Evolutionary conservation across 2,329 filamentous ascomycete species (phyloP).

Genomic region (Sporothrix globosa): DNA sequence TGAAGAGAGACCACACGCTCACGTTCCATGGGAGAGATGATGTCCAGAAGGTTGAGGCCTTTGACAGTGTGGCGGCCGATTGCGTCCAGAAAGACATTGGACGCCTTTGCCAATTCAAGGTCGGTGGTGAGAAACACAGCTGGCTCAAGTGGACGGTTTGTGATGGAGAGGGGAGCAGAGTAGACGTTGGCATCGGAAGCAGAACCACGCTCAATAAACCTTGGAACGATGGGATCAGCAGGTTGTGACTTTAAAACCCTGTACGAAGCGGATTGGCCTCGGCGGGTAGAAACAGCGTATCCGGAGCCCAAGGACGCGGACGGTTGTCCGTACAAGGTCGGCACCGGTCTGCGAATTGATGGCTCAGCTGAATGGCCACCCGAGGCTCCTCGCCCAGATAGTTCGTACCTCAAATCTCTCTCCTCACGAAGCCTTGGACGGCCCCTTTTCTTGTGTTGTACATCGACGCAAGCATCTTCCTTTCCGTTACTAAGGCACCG

Average conservation of each 20-base stretch:
- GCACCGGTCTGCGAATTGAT: slow-evolving; percentile 54
- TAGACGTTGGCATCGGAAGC: slow-evolving; percentile 56
- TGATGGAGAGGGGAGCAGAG: slow-evolving; percentile 49
- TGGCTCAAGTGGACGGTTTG: slow-evolving; percentile 52
- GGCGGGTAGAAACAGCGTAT: slow-evolving; percentile 53
- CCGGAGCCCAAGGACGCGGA: slow-evolving; percentile 49
- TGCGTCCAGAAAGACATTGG: slow-evolving; percentile 58
- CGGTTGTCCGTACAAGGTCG: slow-evolving; percentile 51
- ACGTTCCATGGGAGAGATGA: slow-evolving; percentile 57
- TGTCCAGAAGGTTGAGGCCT: slow-evolving; percentile 57
- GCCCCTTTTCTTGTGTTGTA: slow-evolving; percentile 83
- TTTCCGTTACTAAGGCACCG: slow-evolving; percentile 79
- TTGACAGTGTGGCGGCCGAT: slow-evolving; percentile 54
- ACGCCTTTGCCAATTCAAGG: slow-evolving; percentile 61
- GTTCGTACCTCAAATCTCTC: slow-evolving; percentile 61
- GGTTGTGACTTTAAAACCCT: slow-evolving; percentile 59
- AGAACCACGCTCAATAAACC: slow-evolving; percentile 57
- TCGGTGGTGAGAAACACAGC: slow-evolving; percentile 62
- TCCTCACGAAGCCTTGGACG: slow-evolving; percentile 77
- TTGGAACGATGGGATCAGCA: slow-evolving; percentile 52
- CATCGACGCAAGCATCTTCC: slow-evolving; percentile 77
- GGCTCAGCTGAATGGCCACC: slow-evolving; percentile 52
- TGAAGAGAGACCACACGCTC: slow-evolving; percentile 57
- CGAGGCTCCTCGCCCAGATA: slow-evolving; percentile 48
- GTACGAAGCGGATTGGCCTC: slow-evolving; percentile 50